Evolutionary conservation across 257 asterid genomes (phyloP), one percentile per base, ranked within the genome.

Genomic region (Gentiana macrophylla): DNA sequence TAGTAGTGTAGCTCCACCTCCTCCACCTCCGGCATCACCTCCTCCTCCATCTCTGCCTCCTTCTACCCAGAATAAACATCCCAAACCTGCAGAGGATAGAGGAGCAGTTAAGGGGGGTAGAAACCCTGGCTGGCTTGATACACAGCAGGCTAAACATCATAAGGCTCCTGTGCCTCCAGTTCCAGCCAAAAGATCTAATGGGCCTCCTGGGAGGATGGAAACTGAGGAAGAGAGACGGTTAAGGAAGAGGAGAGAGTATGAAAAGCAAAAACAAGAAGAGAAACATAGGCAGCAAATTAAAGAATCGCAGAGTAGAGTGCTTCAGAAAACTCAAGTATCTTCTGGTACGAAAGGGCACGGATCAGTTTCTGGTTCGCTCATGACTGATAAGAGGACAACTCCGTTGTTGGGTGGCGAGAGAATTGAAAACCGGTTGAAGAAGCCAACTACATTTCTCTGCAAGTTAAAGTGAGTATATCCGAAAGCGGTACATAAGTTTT

Each of bases 361-460:
- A 4, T 87, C 95, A 1, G 69, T 83, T 62, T 75, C 74, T 48
- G 98, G 93, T 24, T 91, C 96, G 2, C 95, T 79, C 57, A 78
- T 84, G 81, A 96, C 89, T 13, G 97, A 92, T 56, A 71, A 82
- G 64, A 80, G 81, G 79, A 83, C 86, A 53, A 62, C 84, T 59
- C 86, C 86, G 6, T 68, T 92, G 68, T 67, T 91, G 55, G 74
- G 80, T 50, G 78, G 92, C 12, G 97, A 83, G 60, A 79, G 90
- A 71, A 74, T 75, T 7, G 97, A 92, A 59, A 92, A 88, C 72
- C 86, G 97, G 61, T 76, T 92, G 72, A 88, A 88, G 88, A 92
- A 88, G 71, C 98, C 98, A 3, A 87, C 98, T 8, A 85, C 97
- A 3, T 92, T 92, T 63, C 81, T 92, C 74, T 92, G 98, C 97